A percentile compares a stretch with the other conserved stretches of the same genome.
phyloP scores from a whole-genome alignment of 345 rosid genomes.

The Gossypium herbaceum region DNA sequence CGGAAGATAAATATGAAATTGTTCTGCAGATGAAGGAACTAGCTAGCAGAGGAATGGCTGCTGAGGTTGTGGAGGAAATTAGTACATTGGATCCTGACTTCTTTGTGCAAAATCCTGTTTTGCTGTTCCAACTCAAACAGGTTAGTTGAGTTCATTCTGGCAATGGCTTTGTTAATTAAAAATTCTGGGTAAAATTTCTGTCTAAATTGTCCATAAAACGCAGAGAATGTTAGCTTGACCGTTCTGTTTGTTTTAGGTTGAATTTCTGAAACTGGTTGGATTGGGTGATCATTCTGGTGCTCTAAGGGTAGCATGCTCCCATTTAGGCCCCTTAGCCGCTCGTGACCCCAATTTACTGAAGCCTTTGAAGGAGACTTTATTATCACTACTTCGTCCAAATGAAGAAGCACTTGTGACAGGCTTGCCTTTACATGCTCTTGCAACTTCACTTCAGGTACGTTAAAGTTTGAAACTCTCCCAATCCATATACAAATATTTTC shows the following conservation, averaged over 20 bases:
- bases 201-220: neutral
- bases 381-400: slow-evolving; percentile 64
- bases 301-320: slow-evolving; percentile 67
- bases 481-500: neutral
- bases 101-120: slow-evolving; percentile 59
- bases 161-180: neutral
- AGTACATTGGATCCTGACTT: slow-evolving; percentile 66
- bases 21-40: slow-evolving; percentile 75
- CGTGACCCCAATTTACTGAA: slow-evolving; percentile 59
- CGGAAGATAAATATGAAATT: slow-evolving; percentile 63
- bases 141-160: slow-evolving; percentile 29
- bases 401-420: slow-evolving; percentile 50
- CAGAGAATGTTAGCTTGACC: neutral
- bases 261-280: slow-evolving; percentile 75
- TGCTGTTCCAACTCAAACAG: slow-evolving; percentile 89
- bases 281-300: slow-evolving; percentile 76
- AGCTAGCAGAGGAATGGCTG: slow-evolving; percentile 77
- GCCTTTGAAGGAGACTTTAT: slow-evolving; percentile 83
- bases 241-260: slow-evolving; percentile 48
- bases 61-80: slow-evolving; percentile 74
- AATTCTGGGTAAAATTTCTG: neutral
- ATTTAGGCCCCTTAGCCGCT: slow-evolving; percentile 86
- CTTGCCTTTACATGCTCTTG: slow-evolving; percentile 68
- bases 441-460: slow-evolving; percentile 79
- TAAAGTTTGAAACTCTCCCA: neutral